Evolutionary conservation across 2,329 filamentous ascomycete genomes (phyloP).

Genomic region (Microdochium paspali): DNA sequence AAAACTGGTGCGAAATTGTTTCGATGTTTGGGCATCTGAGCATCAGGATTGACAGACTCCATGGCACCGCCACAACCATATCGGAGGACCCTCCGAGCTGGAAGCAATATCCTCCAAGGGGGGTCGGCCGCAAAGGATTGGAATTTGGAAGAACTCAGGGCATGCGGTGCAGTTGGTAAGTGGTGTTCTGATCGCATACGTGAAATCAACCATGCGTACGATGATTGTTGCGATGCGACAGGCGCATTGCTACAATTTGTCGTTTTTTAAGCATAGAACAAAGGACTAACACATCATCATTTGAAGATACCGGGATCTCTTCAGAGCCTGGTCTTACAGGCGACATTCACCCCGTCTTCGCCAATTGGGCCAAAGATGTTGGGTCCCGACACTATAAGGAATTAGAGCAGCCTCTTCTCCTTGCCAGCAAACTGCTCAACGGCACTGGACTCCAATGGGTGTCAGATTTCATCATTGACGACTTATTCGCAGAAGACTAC

Average conservation of each 20-base stretch:
- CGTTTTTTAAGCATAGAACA: no score
- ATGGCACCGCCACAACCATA: neutral
- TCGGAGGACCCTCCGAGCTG: neutral
- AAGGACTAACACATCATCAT: neutral
- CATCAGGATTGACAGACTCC: neutral
- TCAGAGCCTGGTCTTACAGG: constrained; percentile 13
- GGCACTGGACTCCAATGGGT: constrained; percentile 19
- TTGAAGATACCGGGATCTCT: constrained; percentile 12
- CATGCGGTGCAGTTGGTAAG: constrained; percentile 19
- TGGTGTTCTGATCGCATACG: neutral
- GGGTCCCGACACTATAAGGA: constrained; percentile 12
- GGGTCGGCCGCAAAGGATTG: constrained; percentile 17
- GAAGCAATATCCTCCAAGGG: constrained; percentile 9
- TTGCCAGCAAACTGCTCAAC: constrained; percentile 19
- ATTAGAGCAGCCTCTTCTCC: constrained; percentile 18
- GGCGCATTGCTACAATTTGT: no score
- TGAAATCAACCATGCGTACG: neutral
- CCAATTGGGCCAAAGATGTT: constrained; percentile 12
- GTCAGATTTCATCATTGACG: constrained; percentile 21
- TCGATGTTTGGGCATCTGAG: neutral
- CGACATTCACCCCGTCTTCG: constrained; percentile 18
- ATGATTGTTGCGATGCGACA: neutral
- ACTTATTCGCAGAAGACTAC: constrained; percentile 18
- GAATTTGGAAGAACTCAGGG: constrained; percentile 15
- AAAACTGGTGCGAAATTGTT: no score